Evolutionary conservation across 192 early-diverging fungal species (phyloP).

Genomic region (Geosiphon pyriformis): DNA sequence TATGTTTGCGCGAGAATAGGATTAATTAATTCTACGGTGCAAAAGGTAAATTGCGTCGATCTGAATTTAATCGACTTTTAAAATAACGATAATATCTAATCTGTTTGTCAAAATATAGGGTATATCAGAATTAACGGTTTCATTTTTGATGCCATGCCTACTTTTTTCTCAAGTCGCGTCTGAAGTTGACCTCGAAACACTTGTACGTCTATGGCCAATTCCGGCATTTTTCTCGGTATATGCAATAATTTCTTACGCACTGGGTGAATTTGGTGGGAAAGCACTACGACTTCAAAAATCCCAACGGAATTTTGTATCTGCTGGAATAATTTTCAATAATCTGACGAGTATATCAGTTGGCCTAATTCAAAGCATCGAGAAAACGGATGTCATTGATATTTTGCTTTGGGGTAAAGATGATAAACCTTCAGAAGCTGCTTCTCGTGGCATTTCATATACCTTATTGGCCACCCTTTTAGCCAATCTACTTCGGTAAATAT

Average conservation of each 20-base stretch:
- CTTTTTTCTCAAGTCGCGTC: conserved; percentile 21
- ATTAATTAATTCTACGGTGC: not conserved
- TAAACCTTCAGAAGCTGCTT: not conserved
- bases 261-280: conserved; percentile 14
- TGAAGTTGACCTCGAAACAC: conserved; percentile 1
- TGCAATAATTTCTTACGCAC: not conserved
- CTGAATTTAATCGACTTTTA: not conserved
- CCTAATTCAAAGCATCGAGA: conserved; percentile 13
- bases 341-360: conserved; percentile 14
- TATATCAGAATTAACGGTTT: conserved; percentile 5
- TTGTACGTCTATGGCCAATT: conserved; percentile 22
- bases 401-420: conserved; percentile 9
- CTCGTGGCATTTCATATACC: conserved; percentile 21
- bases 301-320: conserved; percentile 11
- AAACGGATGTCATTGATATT: conserved; percentile 5
- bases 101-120: not conserved
- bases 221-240: conserved; percentile 7
- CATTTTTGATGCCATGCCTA: conserved; percentile 18
- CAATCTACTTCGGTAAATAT: conserved; percentile 12
- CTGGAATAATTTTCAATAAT: conserved; percentile 21
- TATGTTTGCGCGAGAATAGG: not conserved
- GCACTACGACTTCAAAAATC: conserved; percentile 1
- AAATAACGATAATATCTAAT: not conserved
- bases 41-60: not conserved
- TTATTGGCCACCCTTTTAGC: conserved; percentile 18